phyloP scores from a whole-genome alignment of 2,329 filamentous ascomycete genomes.

The Pseudogymnoascus pannorum region DNA sequence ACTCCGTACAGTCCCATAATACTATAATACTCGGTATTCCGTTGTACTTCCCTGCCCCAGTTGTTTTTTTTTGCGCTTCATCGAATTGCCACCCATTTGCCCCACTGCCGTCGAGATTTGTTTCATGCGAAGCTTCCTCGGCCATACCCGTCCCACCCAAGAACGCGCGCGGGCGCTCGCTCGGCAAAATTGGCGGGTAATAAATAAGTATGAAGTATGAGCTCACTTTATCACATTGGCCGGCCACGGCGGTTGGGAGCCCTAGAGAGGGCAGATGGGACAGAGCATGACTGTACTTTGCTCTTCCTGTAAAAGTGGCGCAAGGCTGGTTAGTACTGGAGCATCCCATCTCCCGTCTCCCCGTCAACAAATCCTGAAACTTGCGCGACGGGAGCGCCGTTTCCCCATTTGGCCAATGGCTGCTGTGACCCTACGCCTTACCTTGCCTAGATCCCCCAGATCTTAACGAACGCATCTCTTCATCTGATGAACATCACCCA shows the following conservation, averaged over 20 bases:
- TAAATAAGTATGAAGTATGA: neutral
- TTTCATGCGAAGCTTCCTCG: constrained; percentile 8
- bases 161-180: neutral
- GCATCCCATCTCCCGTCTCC: neutral
- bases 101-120: neutral
- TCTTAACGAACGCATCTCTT: neutral
- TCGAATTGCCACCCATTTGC: neutral
- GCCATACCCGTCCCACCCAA: constrained; percentile 1
- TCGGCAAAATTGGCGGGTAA: neutral
- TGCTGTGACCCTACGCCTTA: neutral
- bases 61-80: neutral
- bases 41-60: neutral
- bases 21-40: no score
- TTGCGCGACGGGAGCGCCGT: neutral
- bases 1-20: neutral
- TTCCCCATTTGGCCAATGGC: neutral
- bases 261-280: neutral
- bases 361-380: constrained; percentile 4
- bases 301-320: neutral
- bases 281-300: neutral
- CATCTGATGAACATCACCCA: neutral
- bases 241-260: neutral
- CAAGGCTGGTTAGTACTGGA: neutral
- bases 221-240: constrained; percentile 1
- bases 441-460: neutral